Base-by-base conservation (phyloP, 306 rosid species). In the Vigna angularis region DNA sequence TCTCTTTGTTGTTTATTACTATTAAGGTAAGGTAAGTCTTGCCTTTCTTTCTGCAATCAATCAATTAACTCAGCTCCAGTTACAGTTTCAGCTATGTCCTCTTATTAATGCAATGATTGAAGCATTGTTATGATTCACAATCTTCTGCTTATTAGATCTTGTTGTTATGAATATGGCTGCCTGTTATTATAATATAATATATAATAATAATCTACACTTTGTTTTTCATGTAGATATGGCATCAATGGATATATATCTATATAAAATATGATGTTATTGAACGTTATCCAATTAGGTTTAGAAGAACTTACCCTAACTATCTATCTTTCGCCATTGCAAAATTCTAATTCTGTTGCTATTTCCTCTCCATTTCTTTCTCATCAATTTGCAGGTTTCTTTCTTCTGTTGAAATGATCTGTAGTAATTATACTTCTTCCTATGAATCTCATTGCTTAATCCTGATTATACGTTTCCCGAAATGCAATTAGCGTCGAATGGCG, bases 401-500 rank as follows among this genome's bases (percentile, higher is more conserved):
- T 82, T 80, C 45, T 78, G 74, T 82, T 80, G 93, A 89, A 86
- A 94, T 92, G 97, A 70, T 88, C 83, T 56, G 62, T 74, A 30
- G 85, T 83, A 82, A 79, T 83, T 56, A 26, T 83, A 76, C 75
- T 83, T 84, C 84, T 73, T 82, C 88, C 84, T 70, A 87, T 90
- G 96, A 84, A 70, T 75, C 71, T 80, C 68, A 48, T 48, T 50
- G 66, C 77, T 64, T 80, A 67, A 74, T 81, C 84, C 82, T 90
- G 80, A 85, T 82, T 81, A 55, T 34, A 85, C 82, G 52, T 86
- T 76, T 75, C 76, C 69, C 93, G 83, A 89, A 75, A 95, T 95
- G 99, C 97, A 90, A 79, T 85, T 91, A 86, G 92, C 83, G 24
- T 84, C 91, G 58, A 88, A 93, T 84, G 72, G 81, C 87, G 83